Conservation (phyloP, 2,329 filamentous ascomycete species). For the Fusarium clavum region DNA sequence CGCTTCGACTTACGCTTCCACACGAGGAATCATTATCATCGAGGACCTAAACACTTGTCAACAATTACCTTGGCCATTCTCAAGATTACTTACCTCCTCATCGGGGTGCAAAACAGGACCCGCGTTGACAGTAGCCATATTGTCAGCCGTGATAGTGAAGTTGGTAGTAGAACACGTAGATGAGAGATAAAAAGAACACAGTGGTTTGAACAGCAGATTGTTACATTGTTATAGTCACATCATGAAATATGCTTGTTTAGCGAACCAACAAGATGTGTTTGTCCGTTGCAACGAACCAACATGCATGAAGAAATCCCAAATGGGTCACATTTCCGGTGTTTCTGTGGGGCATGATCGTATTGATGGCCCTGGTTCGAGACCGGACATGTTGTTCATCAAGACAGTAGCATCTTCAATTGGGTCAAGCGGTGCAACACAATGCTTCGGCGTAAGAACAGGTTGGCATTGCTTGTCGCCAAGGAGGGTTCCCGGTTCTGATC, state of each 20-base stretch:
- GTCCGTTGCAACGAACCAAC: not conserved
- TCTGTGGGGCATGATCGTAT: not conserved
- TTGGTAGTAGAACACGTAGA: fast-evolving
- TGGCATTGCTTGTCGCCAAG: too few species aligned
- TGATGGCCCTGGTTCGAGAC: not conserved
- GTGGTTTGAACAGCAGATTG: not conserved
- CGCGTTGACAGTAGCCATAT: not conserved
- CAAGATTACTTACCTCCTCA: not conserved
- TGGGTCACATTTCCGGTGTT: not conserved
- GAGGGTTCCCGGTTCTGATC: too few species aligned
- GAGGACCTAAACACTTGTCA: not conserved
- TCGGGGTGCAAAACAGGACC: not conserved
- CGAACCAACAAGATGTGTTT: not conserved
- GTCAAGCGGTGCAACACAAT: too few species aligned
- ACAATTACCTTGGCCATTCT: fast-evolving
- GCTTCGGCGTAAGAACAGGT: too few species aligned
- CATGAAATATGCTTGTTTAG: not conserved
- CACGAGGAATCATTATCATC: not conserved
- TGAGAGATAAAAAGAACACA: not conserved
- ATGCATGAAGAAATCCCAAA: not conserved
- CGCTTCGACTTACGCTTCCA: not conserved
- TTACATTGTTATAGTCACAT: not conserved
- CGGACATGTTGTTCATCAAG: too few species aligned
- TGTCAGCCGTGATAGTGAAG: not conserved
- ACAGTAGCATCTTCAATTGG: too few species aligned